A percentile compares a stretch with the other conserved stretches of the same genome.
phyloP scores from a whole-genome alignment of 2,329 filamentous ascomycete species.

The Penicillium sp. region DNA sequence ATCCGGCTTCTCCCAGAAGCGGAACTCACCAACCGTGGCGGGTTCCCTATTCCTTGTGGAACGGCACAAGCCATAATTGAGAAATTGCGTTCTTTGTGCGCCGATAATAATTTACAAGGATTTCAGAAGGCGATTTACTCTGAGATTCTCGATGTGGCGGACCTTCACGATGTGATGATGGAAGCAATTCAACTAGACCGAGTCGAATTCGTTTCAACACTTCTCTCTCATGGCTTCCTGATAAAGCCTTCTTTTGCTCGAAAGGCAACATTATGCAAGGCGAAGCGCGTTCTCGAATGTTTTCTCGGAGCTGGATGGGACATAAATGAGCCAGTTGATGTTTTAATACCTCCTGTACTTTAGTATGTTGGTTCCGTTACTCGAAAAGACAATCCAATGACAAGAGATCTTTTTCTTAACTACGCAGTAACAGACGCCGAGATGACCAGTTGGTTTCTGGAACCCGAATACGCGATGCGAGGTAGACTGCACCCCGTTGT shows the following conservation, averaged over 20 bases:
- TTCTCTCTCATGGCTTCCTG: slow-evolving; percentile 8
- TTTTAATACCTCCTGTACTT: slow-evolving; percentile 10
- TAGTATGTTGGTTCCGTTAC: slow-evolving; percentile 1
- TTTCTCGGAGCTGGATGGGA: slow-evolving; percentile 13
- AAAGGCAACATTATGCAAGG: slow-evolving; percentile 3
- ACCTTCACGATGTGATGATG: slow-evolving; percentile 9
- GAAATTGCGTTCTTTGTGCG: background rate
- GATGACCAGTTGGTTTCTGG: slow-evolving; percentile 29
- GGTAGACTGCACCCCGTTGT: slow-evolving; percentile 29
- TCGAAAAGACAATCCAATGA: slow-evolving; percentile 1
- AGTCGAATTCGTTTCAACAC: background rate
- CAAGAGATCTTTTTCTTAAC: slow-evolving; percentile 16
- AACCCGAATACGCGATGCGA: slow-evolving; percentile 29
- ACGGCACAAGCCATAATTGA: background rate
- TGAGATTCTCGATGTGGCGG: slow-evolving; percentile 1
- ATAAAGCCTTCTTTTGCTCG: background rate
- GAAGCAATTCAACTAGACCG: slow-evolving; percentile 4
- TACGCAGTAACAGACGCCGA: slow-evolving; percentile 25
- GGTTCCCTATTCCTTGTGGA: background rate
- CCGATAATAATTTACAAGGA: background rate
- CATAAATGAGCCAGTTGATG: slow-evolving; percentile 13
- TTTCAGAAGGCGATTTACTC: background rate
- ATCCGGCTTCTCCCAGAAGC: background rate
- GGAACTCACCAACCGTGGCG: background rate
- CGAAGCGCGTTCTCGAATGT: slow-evolving; percentile 9